phyloP scores from a whole-genome alignment of 2,329 filamentous ascomycete genomes.

The Botryosphaeria agaves region DNA sequence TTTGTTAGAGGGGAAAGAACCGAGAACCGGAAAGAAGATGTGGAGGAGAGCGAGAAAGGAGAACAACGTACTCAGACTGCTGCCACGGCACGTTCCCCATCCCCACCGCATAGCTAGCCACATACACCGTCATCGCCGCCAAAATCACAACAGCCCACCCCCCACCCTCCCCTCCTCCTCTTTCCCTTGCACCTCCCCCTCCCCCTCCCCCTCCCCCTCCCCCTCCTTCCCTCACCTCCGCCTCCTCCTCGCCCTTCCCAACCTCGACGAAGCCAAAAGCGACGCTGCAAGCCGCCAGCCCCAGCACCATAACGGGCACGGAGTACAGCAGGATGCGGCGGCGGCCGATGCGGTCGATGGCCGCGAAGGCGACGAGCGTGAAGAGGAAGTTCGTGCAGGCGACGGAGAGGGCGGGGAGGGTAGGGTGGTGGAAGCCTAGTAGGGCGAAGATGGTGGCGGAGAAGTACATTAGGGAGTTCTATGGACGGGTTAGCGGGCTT shows the following conservation, averaged over 20 bases:
- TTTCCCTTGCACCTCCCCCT: constrained; percentile 8
- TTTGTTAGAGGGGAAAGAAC: no score
- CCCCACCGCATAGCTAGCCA: constrained; percentile 70
- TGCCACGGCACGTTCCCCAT: constrained; percentile 93
- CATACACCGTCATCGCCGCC: constrained; percentile 62
- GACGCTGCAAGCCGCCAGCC: constrained; percentile 51
- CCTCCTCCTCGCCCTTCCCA: constrained; percentile 2
- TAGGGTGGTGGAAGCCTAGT: constrained; percentile 26
- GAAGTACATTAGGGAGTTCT: constrained; percentile 32
- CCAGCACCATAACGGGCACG: constrained; percentile 66
- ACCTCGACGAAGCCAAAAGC: constrained; percentile 52
- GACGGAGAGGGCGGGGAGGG: constrained; percentile 25
- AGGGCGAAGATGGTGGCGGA: constrained; percentile 28
- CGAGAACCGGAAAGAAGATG: no score
- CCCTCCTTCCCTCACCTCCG: constrained; percentile 5
- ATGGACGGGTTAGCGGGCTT: no score
- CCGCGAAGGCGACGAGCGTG: constrained; percentile 26
- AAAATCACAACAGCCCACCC: constrained; percentile 40
- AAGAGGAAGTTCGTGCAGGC: constrained; percentile 28
- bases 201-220: constrained; percentile 1
- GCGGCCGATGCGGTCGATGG: constrained; percentile 26
- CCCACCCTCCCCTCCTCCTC: constrained; percentile 6
- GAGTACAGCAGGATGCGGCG: constrained; percentile 57
- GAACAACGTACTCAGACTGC: constrained; percentile 50
- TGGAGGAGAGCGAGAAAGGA: neutral